These are phyloP conservation scores for Helichrysum umbraculigerum DNA, from an alignment of 129 eudicot species.

Conservation along the genomic window DNA sequence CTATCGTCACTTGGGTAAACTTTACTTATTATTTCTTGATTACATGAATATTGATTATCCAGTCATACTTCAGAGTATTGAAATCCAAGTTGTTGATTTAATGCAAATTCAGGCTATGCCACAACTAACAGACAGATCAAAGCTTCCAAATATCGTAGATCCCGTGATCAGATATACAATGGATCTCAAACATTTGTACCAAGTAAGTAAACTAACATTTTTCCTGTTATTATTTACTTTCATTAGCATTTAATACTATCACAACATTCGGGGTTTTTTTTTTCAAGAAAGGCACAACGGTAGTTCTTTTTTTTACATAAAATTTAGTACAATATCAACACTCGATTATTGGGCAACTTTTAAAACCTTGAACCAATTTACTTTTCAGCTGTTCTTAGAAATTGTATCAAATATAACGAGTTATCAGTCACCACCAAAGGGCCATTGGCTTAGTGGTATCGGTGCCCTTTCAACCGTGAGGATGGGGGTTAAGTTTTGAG, in stretches of 20 bases:
- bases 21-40: constrained; percentile 4
- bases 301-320: too few species aligned
- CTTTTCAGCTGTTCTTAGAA: too few species aligned
- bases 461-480: too few species aligned
- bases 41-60: not conserved
- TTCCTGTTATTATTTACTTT: not conserved
- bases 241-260: not conserved
- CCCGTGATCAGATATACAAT: constrained; percentile 73
- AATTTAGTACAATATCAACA: too few species aligned
- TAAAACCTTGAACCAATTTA: too few species aligned
- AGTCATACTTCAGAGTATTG: not conserved
- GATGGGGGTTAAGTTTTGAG: too few species aligned
- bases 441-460: too few species aligned
- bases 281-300: too few species aligned
- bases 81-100: not conserved
- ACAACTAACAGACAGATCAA: constrained; percentile 71
- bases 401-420: too few species aligned
- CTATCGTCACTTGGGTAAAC: constrained; percentile 86
- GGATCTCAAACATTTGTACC: constrained; percentile 90
- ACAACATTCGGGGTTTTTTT: not conserved
- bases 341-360: too few species aligned
- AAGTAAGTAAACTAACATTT: constrained; percentile 40
- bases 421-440: too few species aligned
- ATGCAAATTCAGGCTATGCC: constrained; percentile 75
- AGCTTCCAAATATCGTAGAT: constrained; percentile 82